Evolutionary conservation across 2,329 filamentous ascomycete genomes (phyloP).

Genomic region (Phoma herbarum): DNA sequence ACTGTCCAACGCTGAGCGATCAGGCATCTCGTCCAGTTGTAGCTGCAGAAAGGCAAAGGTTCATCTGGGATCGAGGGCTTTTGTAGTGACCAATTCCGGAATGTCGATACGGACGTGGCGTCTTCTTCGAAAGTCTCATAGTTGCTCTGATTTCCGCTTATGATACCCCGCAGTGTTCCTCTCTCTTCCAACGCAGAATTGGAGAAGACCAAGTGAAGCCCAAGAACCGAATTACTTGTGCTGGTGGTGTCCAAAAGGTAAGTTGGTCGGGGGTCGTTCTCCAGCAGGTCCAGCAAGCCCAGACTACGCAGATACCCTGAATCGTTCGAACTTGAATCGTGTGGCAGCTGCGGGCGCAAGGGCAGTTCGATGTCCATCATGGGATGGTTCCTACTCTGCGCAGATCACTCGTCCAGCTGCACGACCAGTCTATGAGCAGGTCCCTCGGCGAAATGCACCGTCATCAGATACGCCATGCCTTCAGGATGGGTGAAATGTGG

Average conservation of each 20-base stretch:
- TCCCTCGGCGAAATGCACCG: background rate
- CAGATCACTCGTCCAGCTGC: background rate
- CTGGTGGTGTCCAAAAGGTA: constrained; percentile 26
- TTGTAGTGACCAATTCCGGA: constrained; percentile 28
- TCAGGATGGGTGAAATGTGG: background rate
- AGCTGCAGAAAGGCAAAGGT: constrained; percentile 14
- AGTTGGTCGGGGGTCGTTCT: constrained; percentile 32
- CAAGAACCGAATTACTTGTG: background rate
- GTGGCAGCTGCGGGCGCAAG: background rate
- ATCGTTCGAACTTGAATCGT: constrained; percentile 11
- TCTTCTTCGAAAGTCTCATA: constrained; percentile 1
- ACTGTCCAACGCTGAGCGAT: constrained; percentile 35
- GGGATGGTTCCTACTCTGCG: background rate
- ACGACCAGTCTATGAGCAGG: background rate
- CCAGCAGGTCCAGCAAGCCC: constrained; percentile 34
- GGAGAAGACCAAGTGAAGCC: constrained; percentile 24
- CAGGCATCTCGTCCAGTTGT: constrained; percentile 27
- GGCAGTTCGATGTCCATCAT: constrained; percentile 1
- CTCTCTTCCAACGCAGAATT: constrained; percentile 34
- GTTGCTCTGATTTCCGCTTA: constrained; percentile 13
- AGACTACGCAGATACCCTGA: constrained; percentile 21
- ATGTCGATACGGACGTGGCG: constrained; percentile 14
- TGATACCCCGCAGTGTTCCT: constrained; percentile 18
- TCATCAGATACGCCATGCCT: background rate
- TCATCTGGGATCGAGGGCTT: background rate